A percentile compares a stretch with the other conserved stretches of the same genome.
Conservation (phyloP, 495 filamentous ascomycete genomes). For the Tuber indicum region DNA sequence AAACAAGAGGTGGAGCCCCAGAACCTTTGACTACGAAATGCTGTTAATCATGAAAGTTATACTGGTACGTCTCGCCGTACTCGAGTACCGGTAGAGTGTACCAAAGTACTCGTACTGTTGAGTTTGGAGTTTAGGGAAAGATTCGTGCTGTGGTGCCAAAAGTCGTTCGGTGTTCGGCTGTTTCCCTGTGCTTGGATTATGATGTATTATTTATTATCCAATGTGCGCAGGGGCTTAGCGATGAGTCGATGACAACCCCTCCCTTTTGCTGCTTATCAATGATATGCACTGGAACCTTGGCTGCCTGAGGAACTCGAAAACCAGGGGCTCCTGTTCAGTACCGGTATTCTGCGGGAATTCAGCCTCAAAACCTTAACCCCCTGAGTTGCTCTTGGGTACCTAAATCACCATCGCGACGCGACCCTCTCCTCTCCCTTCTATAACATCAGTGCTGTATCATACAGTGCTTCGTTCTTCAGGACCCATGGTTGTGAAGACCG, state of each 20-base stretch:
- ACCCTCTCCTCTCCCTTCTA: background rate
- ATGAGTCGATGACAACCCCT: background rate
- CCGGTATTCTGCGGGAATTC: background rate
- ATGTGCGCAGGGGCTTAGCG: background rate
- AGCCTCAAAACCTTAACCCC: background rate
- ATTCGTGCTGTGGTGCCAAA: background rate
- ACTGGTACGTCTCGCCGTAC: too few relatives aligned
- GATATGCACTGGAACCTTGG: background rate
- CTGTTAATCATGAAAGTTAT: background rate
- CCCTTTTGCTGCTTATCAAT: background rate
- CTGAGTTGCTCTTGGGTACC: background rate
- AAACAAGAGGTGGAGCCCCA: background rate
- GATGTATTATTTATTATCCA: too few relatives aligned
- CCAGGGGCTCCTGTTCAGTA: background rate
- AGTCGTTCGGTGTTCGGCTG: background rate
- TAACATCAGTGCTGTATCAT: background rate
- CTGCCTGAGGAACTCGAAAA: background rate
- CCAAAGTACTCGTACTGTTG: background rate
- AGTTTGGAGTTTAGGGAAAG: background rate
- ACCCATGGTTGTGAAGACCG: background rate
- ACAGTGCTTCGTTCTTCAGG: background rate
- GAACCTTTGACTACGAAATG: background rate
- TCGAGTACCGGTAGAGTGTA: too few relatives aligned
- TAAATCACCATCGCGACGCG: background rate
- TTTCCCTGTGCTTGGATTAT: too few relatives aligned